Evolutionary conservation across 768 basidiomycete species (phyloP), one percentile per base, ranked within the genome.

Genomic region (Tylopilus rubrobrunneus): DNA sequence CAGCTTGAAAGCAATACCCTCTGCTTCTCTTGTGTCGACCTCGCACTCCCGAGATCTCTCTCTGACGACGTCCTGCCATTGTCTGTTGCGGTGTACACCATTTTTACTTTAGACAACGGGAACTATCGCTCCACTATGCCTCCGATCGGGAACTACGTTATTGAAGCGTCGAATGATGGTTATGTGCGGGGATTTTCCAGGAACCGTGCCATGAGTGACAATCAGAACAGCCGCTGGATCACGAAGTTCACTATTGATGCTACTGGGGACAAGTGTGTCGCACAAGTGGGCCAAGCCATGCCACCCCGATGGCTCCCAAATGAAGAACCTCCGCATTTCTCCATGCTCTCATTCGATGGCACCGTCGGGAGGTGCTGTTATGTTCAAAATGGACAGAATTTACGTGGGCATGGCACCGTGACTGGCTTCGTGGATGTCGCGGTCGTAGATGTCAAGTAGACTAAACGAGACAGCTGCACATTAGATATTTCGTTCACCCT

Each of bases 201-300:
- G 23, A 37, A 4, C 23, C 48, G 23, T 39, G 28, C 12, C 4
- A 28, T 36, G 9, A 8, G 31, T 21, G 8, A 27, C 17, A 3
- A 19, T n/a, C 12, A 1, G 12, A 3, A 14, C 4, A 17, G 25
- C 53, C 1, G 11, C 33, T 34, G 33, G 10, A 34, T 34, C 34
- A 56, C 40, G n/a, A 54, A 54, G 33, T 56, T 56, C 23, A 48
- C 52, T 14, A 23, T 56, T n/a, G 52, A 56, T 27, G 46, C 52
- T 8, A 25, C 52, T 0, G 46, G 42, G n/a, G 46, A 48, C 9
- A 27, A 27, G 15, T 56, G 55, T n/a, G 15, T 54, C 23, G 52
- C 46, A 19, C 5, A 8, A 12, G 46, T 56, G 14, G 46, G 55
- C 41, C 21, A 5, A 5, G 23, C 46, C 5, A 19, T 23, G 21